phyloP scores from a whole-genome alignment of 1,284 basidiomycete species.

The Marasmius tenuissimus region DNA sequence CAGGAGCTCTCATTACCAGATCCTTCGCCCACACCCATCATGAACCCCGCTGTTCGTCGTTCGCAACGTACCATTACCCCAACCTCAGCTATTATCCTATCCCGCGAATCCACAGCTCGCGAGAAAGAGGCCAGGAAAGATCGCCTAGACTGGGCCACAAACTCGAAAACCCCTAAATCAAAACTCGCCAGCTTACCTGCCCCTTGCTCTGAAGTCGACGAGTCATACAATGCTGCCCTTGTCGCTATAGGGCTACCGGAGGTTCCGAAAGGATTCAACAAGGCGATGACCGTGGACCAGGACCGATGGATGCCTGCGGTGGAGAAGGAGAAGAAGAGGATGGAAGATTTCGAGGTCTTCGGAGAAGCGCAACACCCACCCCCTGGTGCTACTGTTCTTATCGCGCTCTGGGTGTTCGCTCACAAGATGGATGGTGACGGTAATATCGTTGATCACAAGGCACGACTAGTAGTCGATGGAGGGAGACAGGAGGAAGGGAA shows the following conservation, averaged over 20 bases:
- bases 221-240: not conserved
- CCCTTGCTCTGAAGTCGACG: too few species aligned
- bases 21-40: too few species aligned
- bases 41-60: too few species aligned
- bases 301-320: constrained; percentile 17
- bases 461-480: not conserved
- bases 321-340: constrained; percentile 14
- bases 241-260: not conserved
- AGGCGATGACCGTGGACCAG: constrained; percentile 17
- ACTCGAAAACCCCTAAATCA: not conserved
- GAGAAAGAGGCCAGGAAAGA: too few species aligned
- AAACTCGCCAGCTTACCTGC: too few species aligned
- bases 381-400: not conserved
- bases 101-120: too few species aligned
- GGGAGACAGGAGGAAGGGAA: not conserved
- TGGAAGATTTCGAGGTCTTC: constrained; percentile 11
- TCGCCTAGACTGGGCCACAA: too few species aligned
- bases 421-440: constrained; percentile 5
- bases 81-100: too few species aligned
- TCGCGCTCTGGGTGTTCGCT: constrained; percentile 4
- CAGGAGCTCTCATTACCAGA: too few species aligned
- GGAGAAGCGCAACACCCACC: constrained; percentile 5
- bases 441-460: constrained; percentile 4
- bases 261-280: constrained; percentile 13
- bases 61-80: too few species aligned